phyloP scores from a whole-genome alignment of 495 filamentous ascomycete species.

The Aspergillus sclerotioniger region DNA sequence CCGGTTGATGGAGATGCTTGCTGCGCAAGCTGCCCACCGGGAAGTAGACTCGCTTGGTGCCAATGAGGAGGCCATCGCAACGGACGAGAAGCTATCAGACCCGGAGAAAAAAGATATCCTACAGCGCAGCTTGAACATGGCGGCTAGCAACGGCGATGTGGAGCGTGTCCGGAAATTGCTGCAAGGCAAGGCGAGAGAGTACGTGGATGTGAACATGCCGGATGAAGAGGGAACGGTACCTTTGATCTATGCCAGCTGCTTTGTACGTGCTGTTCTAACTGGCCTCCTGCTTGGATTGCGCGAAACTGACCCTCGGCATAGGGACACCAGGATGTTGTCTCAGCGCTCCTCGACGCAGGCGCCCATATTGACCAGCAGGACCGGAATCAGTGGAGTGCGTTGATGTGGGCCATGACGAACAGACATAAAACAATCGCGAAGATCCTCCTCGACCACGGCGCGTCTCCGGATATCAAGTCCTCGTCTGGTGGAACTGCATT shows the following conservation, averaged over 20 bases:
- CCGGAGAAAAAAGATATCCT: slow-evolving; percentile 75
- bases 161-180: slow-evolving; percentile 76
- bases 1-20: slow-evolving; percentile 92
- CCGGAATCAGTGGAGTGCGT: slow-evolving; percentile 90
- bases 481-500: slow-evolving; percentile 92
- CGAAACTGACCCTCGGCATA: slow-evolving; percentile 31
- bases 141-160: slow-evolving; percentile 92
- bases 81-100: slow-evolving; percentile 68
- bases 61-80: slow-evolving; percentile 76
- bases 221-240: slow-evolving; percentile 95
- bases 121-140: slow-evolving; percentile 90
- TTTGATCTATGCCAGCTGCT: slow-evolving; percentile 97
- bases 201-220: slow-evolving; percentile 82
- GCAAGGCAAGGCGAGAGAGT: slow-evolving; percentile 68
- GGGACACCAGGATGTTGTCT: slow-evolving; percentile 90
- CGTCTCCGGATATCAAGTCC: slow-evolving; percentile 92
- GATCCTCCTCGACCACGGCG: slow-evolving; percentile 84
- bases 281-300: not conserved
- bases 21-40: slow-evolving; percentile 82
- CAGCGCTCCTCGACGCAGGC: slow-evolving; percentile 77
- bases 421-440: slow-evolving; percentile 94
- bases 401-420: slow-evolving; percentile 99
- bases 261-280: slow-evolving; percentile 59
- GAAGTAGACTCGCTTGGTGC: slow-evolving; percentile 65
- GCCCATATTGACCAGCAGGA: slow-evolving; percentile 94